These are phyloP conservation scores for Chrysanthemum lavandulifolium DNA, from an alignment of 129 eudicot genomes.

Conservation along the genomic window DNA sequence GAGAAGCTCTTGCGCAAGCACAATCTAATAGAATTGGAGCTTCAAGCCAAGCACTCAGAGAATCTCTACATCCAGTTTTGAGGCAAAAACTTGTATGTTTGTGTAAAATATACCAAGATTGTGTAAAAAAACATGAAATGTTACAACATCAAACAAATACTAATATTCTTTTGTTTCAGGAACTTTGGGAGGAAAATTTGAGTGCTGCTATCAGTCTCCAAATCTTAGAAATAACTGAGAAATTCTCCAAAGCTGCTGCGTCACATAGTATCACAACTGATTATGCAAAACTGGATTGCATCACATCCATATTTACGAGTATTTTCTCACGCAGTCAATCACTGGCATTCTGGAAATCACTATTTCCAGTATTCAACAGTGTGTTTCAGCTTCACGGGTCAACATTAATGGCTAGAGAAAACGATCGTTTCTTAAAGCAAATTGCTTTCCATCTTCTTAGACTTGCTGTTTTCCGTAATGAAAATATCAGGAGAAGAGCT, in stretches of 20 bases:
- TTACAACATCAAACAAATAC: neutral
- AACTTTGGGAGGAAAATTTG: slow-evolving; percentile 99
- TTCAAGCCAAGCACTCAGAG: slow-evolving; percentile 88
- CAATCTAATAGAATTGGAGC: slow-evolving; percentile 97
- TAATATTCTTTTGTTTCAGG: slow-evolving; percentile 42
- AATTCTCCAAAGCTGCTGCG: slow-evolving; percentile 83
- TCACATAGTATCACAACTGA: slow-evolving; percentile 81
- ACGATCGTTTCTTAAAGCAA: slow-evolving; percentile 95
- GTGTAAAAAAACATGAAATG: too few species aligned
- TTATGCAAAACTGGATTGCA: slow-evolving; percentile 95
- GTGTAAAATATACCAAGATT: neutral
- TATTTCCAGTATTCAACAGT: slow-evolving; percentile 81
- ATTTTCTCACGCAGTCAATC: slow-evolving; percentile 90
- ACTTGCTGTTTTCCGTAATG: slow-evolving; percentile 93
- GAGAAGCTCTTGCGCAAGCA: slow-evolving; percentile 99
- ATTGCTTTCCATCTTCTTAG: slow-evolving; percentile 96
- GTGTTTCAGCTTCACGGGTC: slow-evolving; percentile 94
- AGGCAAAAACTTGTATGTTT: slow-evolving; percentile 89
- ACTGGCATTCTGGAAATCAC: slow-evolving; percentile 82
- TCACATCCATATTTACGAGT: slow-evolving; percentile 83
- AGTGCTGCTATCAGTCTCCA: slow-evolving; percentile 96
- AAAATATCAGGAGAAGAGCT: slow-evolving; percentile 81
- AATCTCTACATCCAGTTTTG: slow-evolving; percentile 90
- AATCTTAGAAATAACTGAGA: slow-evolving; percentile 81
- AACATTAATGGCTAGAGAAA: slow-evolving; percentile 93